Percentiles rank a stretch among this genome's conserved stretches.
Evolutionary conservation across 257 asterid genomes (phyloP).

Genomic region (Lithospermum erythrorhizon): DNA sequence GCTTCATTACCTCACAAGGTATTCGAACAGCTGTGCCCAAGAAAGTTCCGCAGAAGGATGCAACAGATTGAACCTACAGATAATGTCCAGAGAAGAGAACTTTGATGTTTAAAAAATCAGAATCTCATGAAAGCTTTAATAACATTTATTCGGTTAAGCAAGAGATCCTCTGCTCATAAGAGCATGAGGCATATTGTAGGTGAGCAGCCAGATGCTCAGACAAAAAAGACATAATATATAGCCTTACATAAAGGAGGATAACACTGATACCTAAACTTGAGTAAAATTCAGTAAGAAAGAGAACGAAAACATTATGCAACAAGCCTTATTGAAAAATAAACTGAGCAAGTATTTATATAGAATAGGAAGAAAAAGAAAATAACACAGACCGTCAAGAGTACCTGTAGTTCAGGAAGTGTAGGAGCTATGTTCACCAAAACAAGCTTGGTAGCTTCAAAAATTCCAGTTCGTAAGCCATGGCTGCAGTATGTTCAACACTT

Average conservation of each 20-base stretch:
- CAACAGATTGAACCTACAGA: constrained; percentile 72
- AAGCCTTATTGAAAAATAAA: not conserved
- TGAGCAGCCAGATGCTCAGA: not conserved
- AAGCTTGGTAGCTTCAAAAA: constrained; percentile 90
- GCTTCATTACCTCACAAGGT: constrained; percentile 92
- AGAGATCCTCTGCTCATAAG: not conserved
- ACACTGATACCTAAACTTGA: not conserved
- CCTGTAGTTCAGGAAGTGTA: constrained; percentile 88
- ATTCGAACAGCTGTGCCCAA: constrained; percentile 89
- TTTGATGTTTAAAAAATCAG: not conserved
- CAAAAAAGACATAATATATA: not conserved
- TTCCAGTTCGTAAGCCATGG: constrained; percentile 96
- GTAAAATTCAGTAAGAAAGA: not conserved
- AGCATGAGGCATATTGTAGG: not conserved
- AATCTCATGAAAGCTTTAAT: not conserved
- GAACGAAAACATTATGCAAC: not conserved
- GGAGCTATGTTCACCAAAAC: constrained; percentile 86
- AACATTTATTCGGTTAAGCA: no score
- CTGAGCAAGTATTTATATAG: not conserved
- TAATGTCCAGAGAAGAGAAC: constrained; percentile 6
- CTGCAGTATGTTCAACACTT: constrained; percentile 29
- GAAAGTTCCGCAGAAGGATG: constrained; percentile 81
- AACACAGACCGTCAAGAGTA: constrained; percentile 11
- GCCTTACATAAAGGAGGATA: not conserved
- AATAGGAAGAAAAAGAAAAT: not conserved